Base-by-base conservation (phyloP, 129 eudicot species). In the sunflower (Helianthus annuus) region DNA sequence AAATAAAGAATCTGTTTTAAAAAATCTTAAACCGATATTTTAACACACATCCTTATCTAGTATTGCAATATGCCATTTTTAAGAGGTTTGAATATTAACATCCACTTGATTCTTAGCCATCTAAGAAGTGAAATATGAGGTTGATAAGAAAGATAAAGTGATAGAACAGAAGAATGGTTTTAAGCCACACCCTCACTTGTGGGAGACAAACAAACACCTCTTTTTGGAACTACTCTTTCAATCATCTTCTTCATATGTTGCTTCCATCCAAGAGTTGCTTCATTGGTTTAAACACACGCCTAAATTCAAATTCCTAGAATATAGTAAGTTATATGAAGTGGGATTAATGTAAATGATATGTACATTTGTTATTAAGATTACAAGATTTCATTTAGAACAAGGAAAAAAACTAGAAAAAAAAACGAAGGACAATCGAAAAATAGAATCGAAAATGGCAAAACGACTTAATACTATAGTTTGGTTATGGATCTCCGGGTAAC, bases 131-230 rank as follows among this genome's bases (percentile, higher is more conserved):
- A 69, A 70, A 77, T 68, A 48, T 78, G 92, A 80, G 89, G 89
- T 66, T 56, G 82, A 73, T 79, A 78, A 17, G 62, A 68, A 78
- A 79, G 94, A 88, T 88, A 88, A 88, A 32, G 85, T 51, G 94
- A 88, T 88, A 85, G 80, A 74, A 27, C 39, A 19, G 27, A 52
- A 74, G 78, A 36, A 71, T 78, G 70, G 57, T 48, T 84, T 16
- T 73, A 72, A 79, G 78, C 91, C 91, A 85, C 94, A 82, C 76
- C 83, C 79, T 87, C 66, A 57, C 78, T 40, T 69, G 78, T 68
- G 84, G 79, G 76, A 72, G 71, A 36, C 71, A 51, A 74, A 77
- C 66, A 76, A 81, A 69, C 78, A 77, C 38, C 71, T 48, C 11
- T 12, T 80, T 29, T 32, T 34, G 75, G 75, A 66, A 52, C 36